A percentile compares a stretch with the other conserved stretches of the same genome.
phyloP scores from a whole-genome alignment of 169 alveolate genomes.

The Condylostoma magnum region DNA sequence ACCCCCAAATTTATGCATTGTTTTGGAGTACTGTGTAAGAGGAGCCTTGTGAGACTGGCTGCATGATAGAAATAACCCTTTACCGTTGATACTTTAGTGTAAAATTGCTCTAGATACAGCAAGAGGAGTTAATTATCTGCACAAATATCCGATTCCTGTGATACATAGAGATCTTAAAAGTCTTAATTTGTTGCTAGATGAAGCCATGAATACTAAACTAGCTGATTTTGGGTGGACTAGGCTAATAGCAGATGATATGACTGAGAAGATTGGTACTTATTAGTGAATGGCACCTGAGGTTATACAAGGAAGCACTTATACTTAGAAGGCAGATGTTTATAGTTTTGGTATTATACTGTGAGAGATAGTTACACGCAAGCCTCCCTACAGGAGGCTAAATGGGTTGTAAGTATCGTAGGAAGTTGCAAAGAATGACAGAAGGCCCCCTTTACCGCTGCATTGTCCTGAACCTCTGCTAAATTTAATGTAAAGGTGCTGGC shows the following conservation, averaged over 20 bases:
- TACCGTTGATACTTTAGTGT: slow-evolving; percentile 61
- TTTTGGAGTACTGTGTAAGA: slow-evolving; percentile 67
- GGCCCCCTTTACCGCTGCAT: slow-evolving; percentile 29
- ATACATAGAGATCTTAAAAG: slow-evolving; percentile 80
- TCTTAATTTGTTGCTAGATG: slow-evolving; percentile 73
- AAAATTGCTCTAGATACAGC: slow-evolving; percentile 74
- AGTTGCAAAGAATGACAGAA: slow-evolving; percentile 36
- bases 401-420: slow-evolving; percentile 49
- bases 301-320: slow-evolving; percentile 58
- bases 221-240: slow-evolving; percentile 80
- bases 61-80: slow-evolving; percentile 44
- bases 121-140: slow-evolving; percentile 75
- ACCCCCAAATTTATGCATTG: slow-evolving; percentile 65
- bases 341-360: slow-evolving; percentile 73
- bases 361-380: slow-evolving; percentile 63
- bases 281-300: slow-evolving; percentile 89
- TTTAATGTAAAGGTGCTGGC: slow-evolving; percentile 50
- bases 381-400: slow-evolving; percentile 57
- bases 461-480: slow-evolving; percentile 30
- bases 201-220: slow-evolving; percentile 65
- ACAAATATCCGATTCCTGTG: slow-evolving; percentile 66
- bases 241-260: slow-evolving; percentile 18
- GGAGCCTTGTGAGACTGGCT: slow-evolving; percentile 71
- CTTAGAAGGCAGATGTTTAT: slow-evolving; percentile 69
- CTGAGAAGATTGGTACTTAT: slow-evolving; percentile 72